Conservation (phyloP, 2,329 filamentous ascomycete species). For the Lojkania enalia region DNA sequence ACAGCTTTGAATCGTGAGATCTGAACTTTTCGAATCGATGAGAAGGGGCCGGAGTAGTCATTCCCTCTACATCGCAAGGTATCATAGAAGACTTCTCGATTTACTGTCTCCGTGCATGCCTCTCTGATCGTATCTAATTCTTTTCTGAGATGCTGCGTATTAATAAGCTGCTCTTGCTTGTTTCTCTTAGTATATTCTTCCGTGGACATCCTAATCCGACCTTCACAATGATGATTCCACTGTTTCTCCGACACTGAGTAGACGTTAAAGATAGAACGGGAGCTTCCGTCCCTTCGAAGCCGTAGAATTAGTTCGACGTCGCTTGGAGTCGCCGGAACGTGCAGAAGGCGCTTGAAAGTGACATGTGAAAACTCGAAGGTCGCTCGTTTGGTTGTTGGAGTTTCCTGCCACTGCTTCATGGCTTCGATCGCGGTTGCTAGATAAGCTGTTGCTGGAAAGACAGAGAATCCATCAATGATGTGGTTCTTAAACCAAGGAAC, state of each 20-base stretch:
- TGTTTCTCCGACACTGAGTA: not conserved
- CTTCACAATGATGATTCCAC: not conserved
- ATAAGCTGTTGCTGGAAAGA: conserved; percentile 5
- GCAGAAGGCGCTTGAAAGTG: not conserved
- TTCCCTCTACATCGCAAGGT: not conserved
- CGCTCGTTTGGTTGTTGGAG: not conserved
- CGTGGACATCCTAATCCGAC: not conserved
- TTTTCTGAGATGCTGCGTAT: not conserved
- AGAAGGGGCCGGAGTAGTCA: not conserved
- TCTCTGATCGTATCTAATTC: not conserved
- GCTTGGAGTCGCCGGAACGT: not conserved
- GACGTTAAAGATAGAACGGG: not conserved
- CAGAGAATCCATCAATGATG: conserved; percentile 22
- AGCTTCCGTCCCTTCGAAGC: not conserved
- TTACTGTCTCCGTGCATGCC: not conserved
- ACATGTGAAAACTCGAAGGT: not conserved
- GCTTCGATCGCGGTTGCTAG: conserved; percentile 5
- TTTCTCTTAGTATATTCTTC: not conserved
- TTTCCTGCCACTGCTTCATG: conserved; percentile 2
- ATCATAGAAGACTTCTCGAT: not conserved
- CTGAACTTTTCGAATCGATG: not conserved
- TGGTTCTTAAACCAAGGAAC: conserved; percentile 14
- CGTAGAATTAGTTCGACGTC: not conserved
- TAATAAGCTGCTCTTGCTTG: not conserved
- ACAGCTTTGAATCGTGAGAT: not conserved